Evolutionary conservation across 768 basidiomycete genomes (phyloP).

Genomic region (Lentinus brumalis): DNA sequence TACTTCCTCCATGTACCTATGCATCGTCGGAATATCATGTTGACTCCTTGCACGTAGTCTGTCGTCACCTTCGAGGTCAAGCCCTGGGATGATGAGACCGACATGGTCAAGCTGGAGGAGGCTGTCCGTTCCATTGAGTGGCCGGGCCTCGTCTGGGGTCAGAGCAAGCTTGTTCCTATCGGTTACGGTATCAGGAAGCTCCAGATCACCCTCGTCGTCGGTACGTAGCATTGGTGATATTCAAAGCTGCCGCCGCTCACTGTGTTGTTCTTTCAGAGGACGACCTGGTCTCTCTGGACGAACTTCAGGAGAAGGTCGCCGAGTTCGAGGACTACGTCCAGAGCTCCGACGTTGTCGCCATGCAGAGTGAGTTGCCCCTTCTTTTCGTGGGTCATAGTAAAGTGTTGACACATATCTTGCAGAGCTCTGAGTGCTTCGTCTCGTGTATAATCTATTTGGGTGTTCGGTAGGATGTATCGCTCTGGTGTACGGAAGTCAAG

Average conservation of each 20-base stretch:
- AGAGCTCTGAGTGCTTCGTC: slow-evolving; percentile 17
- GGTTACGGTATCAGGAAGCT: slow-evolving; percentile 96
- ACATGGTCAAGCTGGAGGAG: slow-evolving; percentile 86
- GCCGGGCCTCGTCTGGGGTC: slow-evolving; percentile 96
- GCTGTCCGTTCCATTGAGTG: slow-evolving; percentile 83
- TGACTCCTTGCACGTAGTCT: slow-evolving; percentile 54
- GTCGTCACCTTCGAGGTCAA: slow-evolving; percentile 98
- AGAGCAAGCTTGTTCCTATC: slow-evolving; percentile 87
- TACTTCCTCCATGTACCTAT: slow-evolving; percentile 12
- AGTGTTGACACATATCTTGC: not conserved
- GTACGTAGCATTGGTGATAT: slow-evolving; percentile 27
- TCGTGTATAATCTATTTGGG: not conserved
- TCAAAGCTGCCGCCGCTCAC: slow-evolving; percentile 49
- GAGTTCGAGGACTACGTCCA: slow-evolving; percentile 90
- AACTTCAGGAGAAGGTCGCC: slow-evolving; percentile 87
- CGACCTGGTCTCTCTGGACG: slow-evolving; percentile 89
- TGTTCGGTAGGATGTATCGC: slow-evolving; percentile 5
- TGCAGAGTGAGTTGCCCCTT: slow-evolving; percentile 69
- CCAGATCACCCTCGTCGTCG: slow-evolving; percentile 62
- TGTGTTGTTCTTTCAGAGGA: slow-evolving; percentile 63
- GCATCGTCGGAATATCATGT: slow-evolving; percentile 4
- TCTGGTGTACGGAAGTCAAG: slow-evolving; percentile 12
- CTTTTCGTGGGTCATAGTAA: too few relatives aligned
- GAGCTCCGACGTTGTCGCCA: slow-evolving; percentile 88
- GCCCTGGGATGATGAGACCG: slow-evolving; percentile 99